phyloP scores from a whole-genome alignment of 257 asterid species.

The Solanum bukasovii region DNA sequence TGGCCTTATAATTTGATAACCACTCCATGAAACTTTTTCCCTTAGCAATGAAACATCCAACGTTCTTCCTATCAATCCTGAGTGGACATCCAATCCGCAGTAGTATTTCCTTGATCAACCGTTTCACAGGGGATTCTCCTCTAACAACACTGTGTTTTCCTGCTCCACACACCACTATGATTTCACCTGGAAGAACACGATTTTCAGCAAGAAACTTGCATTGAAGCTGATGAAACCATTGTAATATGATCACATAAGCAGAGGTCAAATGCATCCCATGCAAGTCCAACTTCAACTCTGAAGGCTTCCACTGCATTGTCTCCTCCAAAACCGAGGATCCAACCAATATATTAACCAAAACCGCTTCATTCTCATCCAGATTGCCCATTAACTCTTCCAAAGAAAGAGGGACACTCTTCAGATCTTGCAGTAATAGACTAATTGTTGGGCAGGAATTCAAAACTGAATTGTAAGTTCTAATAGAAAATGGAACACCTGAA shows the following conservation, averaged over 20 bases:
- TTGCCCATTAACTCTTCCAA: slow-evolving; percentile 31
- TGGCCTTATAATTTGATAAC: slow-evolving; percentile 19
- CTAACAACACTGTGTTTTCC: slow-evolving; percentile 67
- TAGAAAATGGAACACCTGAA: slow-evolving; percentile 26
- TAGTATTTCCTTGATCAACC: slow-evolving; percentile 42
- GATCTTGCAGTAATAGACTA: slow-evolving; percentile 33
- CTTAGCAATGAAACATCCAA: slow-evolving; percentile 69
- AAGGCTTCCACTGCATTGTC: slow-evolving; percentile 42
- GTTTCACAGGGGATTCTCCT: slow-evolving; percentile 72
- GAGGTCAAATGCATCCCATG: slow-evolving; percentile 80
- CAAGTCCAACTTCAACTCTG: slow-evolving; percentile 71
- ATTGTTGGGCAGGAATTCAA: slow-evolving; percentile 61
- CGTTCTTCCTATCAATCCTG: slow-evolving; percentile 61
- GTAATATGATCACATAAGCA: slow-evolving; percentile 65
- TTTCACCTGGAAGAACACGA: slow-evolving; percentile 27
- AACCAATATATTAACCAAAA: slow-evolving; percentile 44
- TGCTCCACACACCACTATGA: slow-evolving; percentile 61
- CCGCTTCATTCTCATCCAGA: slow-evolving; percentile 36
- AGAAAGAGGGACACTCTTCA: slow-evolving; percentile 39
- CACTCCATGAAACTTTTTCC: slow-evolving; percentile 62
- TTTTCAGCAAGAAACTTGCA: slow-evolving; percentile 20
- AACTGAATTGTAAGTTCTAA: slow-evolving; percentile 67
- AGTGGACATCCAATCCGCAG: slow-evolving; percentile 53
- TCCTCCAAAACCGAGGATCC: slow-evolving; percentile 35
- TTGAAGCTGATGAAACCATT: slow-evolving; percentile 55